Evolutionary conservation across 2,329 filamentous ascomycete species (phyloP).

Genomic region (Tolypocladium paradoxum): DNA sequence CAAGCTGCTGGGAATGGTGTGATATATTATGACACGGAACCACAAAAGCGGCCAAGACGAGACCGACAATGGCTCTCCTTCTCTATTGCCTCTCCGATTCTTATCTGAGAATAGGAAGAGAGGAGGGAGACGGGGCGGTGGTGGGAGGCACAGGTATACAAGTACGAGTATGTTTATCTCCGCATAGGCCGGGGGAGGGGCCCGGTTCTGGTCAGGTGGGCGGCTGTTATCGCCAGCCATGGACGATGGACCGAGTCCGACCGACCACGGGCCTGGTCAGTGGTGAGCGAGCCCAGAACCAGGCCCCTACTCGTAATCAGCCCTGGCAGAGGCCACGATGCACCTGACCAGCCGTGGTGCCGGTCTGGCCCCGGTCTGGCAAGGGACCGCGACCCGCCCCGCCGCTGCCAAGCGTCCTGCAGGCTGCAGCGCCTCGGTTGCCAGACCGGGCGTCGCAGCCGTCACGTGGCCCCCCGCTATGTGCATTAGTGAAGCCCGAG

Average conservation of each 20-base stretch:
- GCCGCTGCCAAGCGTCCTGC: conserved; percentile 1
- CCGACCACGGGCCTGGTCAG: not conserved
- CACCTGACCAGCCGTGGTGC: not conserved
- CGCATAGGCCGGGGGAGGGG: not conserved
- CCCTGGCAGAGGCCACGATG: too few relatives aligned
- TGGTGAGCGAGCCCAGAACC: not conserved
- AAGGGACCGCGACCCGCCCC: not conserved
- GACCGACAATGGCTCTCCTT: not conserved
- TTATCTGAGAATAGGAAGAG: not conserved
- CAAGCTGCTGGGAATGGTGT: conserved; percentile 1
- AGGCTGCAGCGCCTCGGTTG: conserved; percentile 3
- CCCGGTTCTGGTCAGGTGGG: not conserved
- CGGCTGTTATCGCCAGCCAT: not conserved
- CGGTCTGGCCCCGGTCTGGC: too few relatives aligned
- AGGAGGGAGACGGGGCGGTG: not conserved
- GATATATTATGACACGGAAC: conserved; percentile 1
- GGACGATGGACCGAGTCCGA: not conserved
- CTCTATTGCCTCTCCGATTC: not conserved
- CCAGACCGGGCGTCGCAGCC: conserved; percentile 3
- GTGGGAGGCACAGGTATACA: not conserved
- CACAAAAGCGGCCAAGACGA: not conserved
- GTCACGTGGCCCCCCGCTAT: conserved; percentile 13
- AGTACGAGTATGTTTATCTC: too few relatives aligned
- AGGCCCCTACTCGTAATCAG: too few relatives aligned
- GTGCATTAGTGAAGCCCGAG: conserved; percentile 8